These are phyloP conservation scores for Crithidia mellificae DNA, from an alignment of 208 protist species.

Conservation along the genomic window DNA sequence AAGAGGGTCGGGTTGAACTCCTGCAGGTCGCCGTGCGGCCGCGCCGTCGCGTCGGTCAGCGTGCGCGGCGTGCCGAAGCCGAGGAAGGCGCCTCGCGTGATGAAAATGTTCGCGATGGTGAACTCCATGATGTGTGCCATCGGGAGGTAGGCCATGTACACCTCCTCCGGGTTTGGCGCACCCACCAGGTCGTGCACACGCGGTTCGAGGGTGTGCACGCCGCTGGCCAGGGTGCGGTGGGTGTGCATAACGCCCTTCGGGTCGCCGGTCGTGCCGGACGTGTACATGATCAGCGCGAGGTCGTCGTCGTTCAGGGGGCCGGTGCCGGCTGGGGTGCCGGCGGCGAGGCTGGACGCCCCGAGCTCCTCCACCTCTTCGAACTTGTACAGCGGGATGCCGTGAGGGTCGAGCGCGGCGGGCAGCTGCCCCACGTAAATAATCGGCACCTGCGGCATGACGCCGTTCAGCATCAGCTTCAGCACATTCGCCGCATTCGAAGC, in stretches of 20 bases:
- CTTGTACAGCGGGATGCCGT: slow-evolving; percentile 34
- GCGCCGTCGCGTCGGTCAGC: slow-evolving; percentile 69
- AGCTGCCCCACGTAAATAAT: slow-evolving; percentile 67
- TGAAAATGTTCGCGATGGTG: slow-evolving; percentile 67
- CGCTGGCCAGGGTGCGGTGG: slow-evolving; percentile 61
- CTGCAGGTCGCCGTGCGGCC: slow-evolving; percentile 79
- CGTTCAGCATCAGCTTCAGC: slow-evolving; percentile 47
- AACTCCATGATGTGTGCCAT: slow-evolving; percentile 94
- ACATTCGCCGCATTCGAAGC: slow-evolving; percentile 47
- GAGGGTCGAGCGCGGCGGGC: slow-evolving; percentile 22
- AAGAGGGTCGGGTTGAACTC: slow-evolving; percentile 80
- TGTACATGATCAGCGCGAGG: slow-evolving; percentile 57
- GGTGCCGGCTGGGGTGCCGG: slow-evolving; percentile 42
- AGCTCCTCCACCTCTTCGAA: slow-evolving; percentile 62
- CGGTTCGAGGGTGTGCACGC: slow-evolving; percentile 53
- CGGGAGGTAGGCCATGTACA: slow-evolving; percentile 90
- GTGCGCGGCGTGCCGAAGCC: slow-evolving; percentile 82
- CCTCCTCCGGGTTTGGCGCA: slow-evolving; percentile 29
- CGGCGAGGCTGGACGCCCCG: slow-evolving; percentile 24
- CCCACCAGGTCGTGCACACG: slow-evolving; percentile 28
- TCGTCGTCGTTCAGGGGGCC: slow-evolving; percentile 35
- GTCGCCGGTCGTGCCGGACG: slow-evolving; percentile 90
- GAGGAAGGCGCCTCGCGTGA: slow-evolving; percentile 66
- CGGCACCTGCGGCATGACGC: slow-evolving; percentile 39
- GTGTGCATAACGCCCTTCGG: slow-evolving; percentile 92